A percentile compares a stretch with the other conserved stretches of the same genome.
Evolutionary conservation across 163 green algal genomes (phyloP).

Genomic region (Chloromonas sp.): DNA sequence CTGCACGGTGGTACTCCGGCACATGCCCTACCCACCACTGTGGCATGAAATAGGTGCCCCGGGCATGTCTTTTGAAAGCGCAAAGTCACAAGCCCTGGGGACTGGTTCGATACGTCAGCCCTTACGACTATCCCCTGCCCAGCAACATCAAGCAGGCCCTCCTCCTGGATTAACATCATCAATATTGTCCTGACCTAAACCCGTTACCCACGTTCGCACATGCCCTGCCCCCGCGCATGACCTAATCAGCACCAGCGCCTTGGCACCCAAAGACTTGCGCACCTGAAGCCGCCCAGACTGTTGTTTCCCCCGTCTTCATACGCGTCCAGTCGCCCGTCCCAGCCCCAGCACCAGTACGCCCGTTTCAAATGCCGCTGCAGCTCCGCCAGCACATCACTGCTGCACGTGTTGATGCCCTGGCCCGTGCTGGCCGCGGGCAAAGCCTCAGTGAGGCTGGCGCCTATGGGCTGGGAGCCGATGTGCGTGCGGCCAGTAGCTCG

Average conservation of each 20-base stretch:
- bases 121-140: no score
- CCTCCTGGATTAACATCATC: neutral
- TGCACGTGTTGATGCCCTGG: conserved; percentile 60
- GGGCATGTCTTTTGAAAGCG: no score
- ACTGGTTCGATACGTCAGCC: no score
- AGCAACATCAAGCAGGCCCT: no score
- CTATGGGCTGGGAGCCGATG: neutral
- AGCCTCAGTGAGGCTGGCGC: conserved; percentile 7
- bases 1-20: no score
- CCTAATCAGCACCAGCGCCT: neutral
- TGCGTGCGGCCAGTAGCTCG: neutral
- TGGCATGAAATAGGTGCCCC: no score
- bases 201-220: neutral
- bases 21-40: no score
- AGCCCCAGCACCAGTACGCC: conserved; percentile 68
- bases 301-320: conserved; percentile 11
- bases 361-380: conserved; percentile 66
- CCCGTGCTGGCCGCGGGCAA: neutral
- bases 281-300: conserved; percentile 46
- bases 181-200: neutral
- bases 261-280: neutral
- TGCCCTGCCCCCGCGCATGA: neutral
- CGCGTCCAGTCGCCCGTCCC: conserved; percentile 37
- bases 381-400: conserved; percentile 54
- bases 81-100: no score